Conservation (phyloP, 1,284 basidiomycete genomes). For the Lignosus rhinocerotis region DNA sequence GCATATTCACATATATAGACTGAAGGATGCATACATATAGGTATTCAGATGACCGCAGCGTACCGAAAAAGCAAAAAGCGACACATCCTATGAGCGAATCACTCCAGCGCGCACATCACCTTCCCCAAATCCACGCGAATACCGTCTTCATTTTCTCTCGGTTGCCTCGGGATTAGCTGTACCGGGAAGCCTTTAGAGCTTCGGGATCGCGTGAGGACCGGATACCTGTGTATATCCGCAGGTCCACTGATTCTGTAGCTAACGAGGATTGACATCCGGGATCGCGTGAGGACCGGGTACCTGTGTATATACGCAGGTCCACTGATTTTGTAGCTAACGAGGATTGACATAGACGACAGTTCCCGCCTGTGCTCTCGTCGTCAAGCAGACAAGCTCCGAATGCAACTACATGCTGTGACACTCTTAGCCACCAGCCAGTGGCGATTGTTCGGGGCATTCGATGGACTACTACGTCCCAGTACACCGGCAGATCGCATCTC, state of each 20-base stretch:
- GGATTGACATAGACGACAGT: slow-evolving; percentile 5
- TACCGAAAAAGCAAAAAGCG: background rate
- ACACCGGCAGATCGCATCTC: background rate
- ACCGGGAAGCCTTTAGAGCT: background rate
- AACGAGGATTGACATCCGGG: too few relatives aligned
- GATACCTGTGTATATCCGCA: background rate
- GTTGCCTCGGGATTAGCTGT: slow-evolving; percentile 3
- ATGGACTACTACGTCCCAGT: background rate
- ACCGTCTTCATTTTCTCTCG: slow-evolving; percentile 1
- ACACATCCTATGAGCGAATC: background rate
- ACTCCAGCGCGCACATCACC: background rate
- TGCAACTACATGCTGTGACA: background rate
- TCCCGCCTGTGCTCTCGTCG: background rate
- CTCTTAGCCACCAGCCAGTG: background rate
- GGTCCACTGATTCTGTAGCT: slow-evolving; percentile 8
- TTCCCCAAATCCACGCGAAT: background rate
- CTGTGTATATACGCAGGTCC: background rate
- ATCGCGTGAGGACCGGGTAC: background rate
- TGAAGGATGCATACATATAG: too few relatives aligned
- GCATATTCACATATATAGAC: too few relatives aligned
- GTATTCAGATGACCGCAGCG: background rate
- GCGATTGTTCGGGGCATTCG: background rate
- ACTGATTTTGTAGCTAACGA: slow-evolving; percentile 9
- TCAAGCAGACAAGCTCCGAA: background rate
- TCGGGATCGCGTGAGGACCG: background rate